Conservation (phyloP, 768 basidiomycete genomes). For the Termitomyces sp. region DNA sequence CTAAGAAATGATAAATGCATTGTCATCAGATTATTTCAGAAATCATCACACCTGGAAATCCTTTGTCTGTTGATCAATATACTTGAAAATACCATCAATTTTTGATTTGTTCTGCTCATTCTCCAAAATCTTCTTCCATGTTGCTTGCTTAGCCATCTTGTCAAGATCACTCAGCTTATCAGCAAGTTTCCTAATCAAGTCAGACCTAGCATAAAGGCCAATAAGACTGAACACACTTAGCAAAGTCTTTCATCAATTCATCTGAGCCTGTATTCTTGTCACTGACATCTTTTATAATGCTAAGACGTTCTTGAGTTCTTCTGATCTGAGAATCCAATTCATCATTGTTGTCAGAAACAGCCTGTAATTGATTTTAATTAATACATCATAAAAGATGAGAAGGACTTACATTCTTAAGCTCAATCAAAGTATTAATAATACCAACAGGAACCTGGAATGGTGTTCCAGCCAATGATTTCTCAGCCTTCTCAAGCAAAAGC, state of each 20-base stretch:
- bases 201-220: neutral
- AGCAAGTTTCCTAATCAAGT: neutral
- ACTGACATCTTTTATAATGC: neutral
- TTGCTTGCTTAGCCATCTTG: neutral
- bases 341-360: neutral
- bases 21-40: too few species aligned
- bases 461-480: too few species aligned
- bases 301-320: neutral
- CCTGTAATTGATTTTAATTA: neutral
- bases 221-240: neutral
- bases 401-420: neutral
- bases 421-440: neutral
- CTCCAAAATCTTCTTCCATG: conserved; percentile 11
- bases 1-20: neutral
- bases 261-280: neutral
- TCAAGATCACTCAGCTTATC: neutral
- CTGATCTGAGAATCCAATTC: neutral
- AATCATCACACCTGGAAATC: conserved; percentile 14
- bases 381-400: neutral
- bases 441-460: too few species aligned
- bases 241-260: neutral
- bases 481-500: too few species aligned
- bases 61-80: conserved; percentile 14
- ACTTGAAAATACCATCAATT: conserved; percentile 1
- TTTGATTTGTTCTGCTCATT: conserved; percentile 9